Conservation (phyloP, 257 asterid species). For the Capsicum baccatum region DNA sequence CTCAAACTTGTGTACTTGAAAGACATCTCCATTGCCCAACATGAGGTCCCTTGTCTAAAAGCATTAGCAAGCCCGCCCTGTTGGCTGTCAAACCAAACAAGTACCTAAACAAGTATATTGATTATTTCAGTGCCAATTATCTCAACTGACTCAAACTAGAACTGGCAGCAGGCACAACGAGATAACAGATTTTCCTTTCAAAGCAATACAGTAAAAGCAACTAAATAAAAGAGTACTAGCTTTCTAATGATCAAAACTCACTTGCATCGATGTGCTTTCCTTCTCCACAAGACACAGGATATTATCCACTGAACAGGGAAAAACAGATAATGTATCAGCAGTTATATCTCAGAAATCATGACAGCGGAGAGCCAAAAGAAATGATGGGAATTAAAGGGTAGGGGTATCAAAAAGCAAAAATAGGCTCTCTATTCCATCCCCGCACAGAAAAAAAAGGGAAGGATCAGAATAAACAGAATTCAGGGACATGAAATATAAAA, state of each 20-base stretch:
- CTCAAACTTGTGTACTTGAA: conserved; percentile 50
- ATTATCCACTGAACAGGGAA: conserved; percentile 71
- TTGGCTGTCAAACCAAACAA: conserved; percentile 71
- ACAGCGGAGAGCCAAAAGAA: neutral
- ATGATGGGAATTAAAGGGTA: neutral
- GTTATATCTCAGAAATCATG: conserved; percentile 15
- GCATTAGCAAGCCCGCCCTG: conserved; percentile 73
- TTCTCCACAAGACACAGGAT: conserved; percentile 75
- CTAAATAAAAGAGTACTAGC: neutral
- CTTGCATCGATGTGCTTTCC: conserved; percentile 75
- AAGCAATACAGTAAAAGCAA: neutral
- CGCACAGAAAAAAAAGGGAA: neutral
- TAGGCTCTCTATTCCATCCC: neutral
- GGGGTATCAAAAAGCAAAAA: neutral
- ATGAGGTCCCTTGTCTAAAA: conserved; percentile 73
- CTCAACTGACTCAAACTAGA: neutral
- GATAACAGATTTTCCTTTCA: neutral
- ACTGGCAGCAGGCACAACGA: neutral
- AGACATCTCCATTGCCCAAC: conserved; percentile 69
- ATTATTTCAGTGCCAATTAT: neutral
- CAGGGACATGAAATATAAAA: neutral
- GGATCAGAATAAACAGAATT: conserved; percentile 5
- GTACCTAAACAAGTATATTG: conserved; percentile 56
- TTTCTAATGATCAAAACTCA: conserved; percentile 46
- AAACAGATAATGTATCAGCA: conserved; percentile 42